Conservation (phyloP, 495 filamentous ascomycete species). For the Poronia punctata region DNA sequence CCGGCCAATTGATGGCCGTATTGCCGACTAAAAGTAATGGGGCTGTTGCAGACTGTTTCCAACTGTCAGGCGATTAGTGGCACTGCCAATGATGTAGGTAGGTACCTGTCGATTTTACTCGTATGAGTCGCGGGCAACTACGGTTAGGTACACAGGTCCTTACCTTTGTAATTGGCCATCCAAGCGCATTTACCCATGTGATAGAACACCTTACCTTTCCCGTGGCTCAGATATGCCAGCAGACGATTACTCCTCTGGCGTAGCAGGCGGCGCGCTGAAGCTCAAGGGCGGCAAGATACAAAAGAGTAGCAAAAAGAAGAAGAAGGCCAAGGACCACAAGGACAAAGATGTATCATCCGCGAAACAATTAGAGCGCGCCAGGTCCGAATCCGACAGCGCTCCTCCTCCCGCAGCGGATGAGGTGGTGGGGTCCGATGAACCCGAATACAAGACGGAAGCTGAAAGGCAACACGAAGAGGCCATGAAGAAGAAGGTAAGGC, state of each 20-base stretch:
- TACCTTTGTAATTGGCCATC: too few species aligned
- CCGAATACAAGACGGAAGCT: slow-evolving; percentile 68
- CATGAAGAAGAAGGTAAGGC: slow-evolving; percentile 67
- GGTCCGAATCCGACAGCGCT: too few species aligned
- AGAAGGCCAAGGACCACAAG: slow-evolving; percentile 22
- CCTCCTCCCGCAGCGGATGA: too few species aligned
- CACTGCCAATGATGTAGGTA: too few species aligned
- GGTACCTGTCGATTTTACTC: too few species aligned
- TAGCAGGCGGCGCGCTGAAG: slow-evolving; percentile 63
- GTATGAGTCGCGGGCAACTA: too few species aligned
- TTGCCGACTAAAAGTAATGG: too few species aligned
- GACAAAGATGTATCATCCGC: slow-evolving; percentile 7
- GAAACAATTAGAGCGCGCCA: slow-evolving; percentile 11
- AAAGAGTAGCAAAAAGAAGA: slow-evolving; percentile 58
- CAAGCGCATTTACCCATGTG: not conserved
- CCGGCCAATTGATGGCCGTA: too few species aligned
- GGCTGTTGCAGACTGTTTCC: too few species aligned
- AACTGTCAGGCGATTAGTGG: too few species aligned
- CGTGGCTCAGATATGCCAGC: slow-evolving; percentile 38
- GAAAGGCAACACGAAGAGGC: slow-evolving; percentile 75
- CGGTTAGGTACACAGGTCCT: too few species aligned
- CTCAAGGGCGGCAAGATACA: slow-evolving; percentile 66
- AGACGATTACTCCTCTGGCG: slow-evolving; percentile 63
- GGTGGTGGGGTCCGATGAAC: too few species aligned
- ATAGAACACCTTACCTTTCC: not conserved